Conservation (phyloP, 2,329 filamentous ascomycete genomes). For the Calonectria pseudoturangicola region DNA sequence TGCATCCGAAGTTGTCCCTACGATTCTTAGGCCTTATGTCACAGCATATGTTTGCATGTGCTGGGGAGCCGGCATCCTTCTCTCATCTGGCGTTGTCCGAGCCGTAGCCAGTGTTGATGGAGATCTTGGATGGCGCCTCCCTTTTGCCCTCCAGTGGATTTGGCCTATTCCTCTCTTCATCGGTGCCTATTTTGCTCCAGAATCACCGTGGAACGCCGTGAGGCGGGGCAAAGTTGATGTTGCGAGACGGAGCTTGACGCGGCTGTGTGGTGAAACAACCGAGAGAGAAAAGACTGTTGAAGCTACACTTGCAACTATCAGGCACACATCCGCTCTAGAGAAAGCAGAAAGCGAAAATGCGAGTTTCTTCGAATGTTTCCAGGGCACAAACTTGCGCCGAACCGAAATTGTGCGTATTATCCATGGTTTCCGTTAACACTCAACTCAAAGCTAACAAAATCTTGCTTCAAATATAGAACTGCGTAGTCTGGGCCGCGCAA, state of each 20-base stretch:
- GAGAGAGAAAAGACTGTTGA: constrained; percentile 54
- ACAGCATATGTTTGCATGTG: constrained; percentile 66
- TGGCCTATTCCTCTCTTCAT: constrained; percentile 57
- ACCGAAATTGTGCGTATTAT: constrained; percentile 58
- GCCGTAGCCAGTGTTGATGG: constrained; percentile 57
- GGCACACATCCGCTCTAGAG: constrained; percentile 57
- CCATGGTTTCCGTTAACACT: not conserved
- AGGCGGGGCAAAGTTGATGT: constrained; percentile 53
- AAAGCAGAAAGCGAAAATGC: constrained; percentile 60
- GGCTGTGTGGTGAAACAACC: constrained; percentile 49
- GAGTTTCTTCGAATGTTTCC: constrained; percentile 65
- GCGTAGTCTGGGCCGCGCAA: constrained; percentile 63
- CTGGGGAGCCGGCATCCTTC: constrained; percentile 64
- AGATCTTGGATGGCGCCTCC: constrained; percentile 61
- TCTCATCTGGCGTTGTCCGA: constrained; percentile 63
- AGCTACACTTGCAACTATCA: constrained; percentile 38
- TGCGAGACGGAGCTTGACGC: constrained; percentile 51
- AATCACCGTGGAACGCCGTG: constrained; percentile 56
- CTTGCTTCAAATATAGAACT: constrained; percentile 49
- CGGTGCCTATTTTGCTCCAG: constrained; percentile 55
- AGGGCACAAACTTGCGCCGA: constrained; percentile 63
- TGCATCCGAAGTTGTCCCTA: constrained; percentile 63
- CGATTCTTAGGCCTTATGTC: constrained; percentile 61
- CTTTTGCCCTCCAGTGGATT: constrained; percentile 61
- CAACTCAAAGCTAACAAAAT: constrained; percentile 14